These are phyloP conservation scores for Nitzschia putrida DNA, from an alignment of 108 stramenopile species.

Conservation along the genomic window DNA sequence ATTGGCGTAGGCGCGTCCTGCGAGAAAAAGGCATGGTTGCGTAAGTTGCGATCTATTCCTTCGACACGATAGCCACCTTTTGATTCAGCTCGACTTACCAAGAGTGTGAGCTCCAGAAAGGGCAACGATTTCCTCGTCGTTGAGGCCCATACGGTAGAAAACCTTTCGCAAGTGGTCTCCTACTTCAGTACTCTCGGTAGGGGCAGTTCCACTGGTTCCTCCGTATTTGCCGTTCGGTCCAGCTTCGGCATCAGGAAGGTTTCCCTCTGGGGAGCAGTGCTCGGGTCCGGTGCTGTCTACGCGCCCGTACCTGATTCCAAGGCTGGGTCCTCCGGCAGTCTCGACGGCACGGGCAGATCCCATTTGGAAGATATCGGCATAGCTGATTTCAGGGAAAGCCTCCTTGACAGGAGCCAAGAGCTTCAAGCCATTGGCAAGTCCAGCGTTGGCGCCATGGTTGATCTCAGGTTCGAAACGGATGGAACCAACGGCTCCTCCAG, in stretches of 20 bases:
- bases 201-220: conserved; percentile 54
- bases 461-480: conserved; percentile 95
- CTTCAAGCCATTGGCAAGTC: conserved; percentile 61
- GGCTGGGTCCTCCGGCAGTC: conserved; percentile 72
- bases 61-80: not conserved
- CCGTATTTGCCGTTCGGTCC: conserved; percentile 67
- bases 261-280: conserved; percentile 69
- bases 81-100: conserved; percentile 50
- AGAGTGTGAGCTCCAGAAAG: conserved; percentile 92
- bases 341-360: conserved; percentile 67
- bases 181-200: conserved; percentile 52
- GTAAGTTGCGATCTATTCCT: conserved; percentile 9
- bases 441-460: conserved; percentile 93
- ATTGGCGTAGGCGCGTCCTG: conserved; percentile 75
- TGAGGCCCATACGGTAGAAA: conserved; percentile 93
- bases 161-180: conserved; percentile 87
- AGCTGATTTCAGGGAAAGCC: conserved; percentile 61
- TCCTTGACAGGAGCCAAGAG: conserved; percentile 88
- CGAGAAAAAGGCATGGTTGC: not conserved
- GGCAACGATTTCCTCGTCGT: conserved; percentile 94
- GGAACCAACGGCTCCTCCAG: conserved; percentile 72
- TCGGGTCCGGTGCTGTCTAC: conserved; percentile 53
- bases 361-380: conserved; percentile 82
- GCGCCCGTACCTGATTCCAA: conserved; percentile 83
- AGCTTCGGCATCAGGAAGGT: conserved; percentile 83